Conservation (phyloP, 225 moss, liverwort and hornwort genomes). For the Polytrichum commune region DNA sequence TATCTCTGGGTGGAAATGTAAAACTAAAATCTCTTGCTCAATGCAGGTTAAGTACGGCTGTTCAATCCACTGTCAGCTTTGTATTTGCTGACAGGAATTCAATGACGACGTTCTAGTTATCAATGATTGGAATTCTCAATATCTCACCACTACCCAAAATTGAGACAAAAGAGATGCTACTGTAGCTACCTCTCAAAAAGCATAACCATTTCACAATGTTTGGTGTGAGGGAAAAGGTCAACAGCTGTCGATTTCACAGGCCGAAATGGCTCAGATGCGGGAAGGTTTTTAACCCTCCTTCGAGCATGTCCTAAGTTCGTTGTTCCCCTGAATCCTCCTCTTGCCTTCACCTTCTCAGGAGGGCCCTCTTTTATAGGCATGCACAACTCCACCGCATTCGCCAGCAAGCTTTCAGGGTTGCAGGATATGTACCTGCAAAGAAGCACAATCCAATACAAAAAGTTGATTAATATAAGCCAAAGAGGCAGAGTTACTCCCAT, state of each 20-base stretch:
- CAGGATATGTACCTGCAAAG: conserved; percentile 88
- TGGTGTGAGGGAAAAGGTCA: conserved; percentile 93
- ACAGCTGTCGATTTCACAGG: conserved; percentile 88
- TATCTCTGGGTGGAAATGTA: too few species aligned
- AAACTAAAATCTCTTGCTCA: too few species aligned
- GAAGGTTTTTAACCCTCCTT: conserved; percentile 80
- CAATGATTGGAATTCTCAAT: too few species aligned
- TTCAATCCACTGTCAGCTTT: too few species aligned
- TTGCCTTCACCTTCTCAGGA: conserved; percentile 59
- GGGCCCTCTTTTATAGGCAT: conserved; percentile 65
- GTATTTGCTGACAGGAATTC: too few species aligned
- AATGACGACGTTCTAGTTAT: too few species aligned
- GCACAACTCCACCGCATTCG: conserved; percentile 97
- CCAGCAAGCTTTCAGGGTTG: conserved; percentile 86
- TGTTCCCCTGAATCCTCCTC: conserved; percentile 69
- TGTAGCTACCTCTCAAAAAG: conserved; percentile 74
- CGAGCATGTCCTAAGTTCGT: conserved; percentile 78
- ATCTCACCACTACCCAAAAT: too few species aligned
- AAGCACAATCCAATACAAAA: neutral
- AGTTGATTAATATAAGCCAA: too few species aligned
- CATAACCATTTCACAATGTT: conserved; percentile 99
- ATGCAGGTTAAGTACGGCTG: too few species aligned
- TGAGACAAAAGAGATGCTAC: too few species aligned
- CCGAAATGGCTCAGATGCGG: conserved; percentile 82
- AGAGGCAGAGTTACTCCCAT: too few species aligned